A percentile compares a stretch with the other conserved stretches of the same genome.
phyloP scores from a whole-genome alignment of 208 protist genomes.

The Blechomonas ayalai region DNA sequence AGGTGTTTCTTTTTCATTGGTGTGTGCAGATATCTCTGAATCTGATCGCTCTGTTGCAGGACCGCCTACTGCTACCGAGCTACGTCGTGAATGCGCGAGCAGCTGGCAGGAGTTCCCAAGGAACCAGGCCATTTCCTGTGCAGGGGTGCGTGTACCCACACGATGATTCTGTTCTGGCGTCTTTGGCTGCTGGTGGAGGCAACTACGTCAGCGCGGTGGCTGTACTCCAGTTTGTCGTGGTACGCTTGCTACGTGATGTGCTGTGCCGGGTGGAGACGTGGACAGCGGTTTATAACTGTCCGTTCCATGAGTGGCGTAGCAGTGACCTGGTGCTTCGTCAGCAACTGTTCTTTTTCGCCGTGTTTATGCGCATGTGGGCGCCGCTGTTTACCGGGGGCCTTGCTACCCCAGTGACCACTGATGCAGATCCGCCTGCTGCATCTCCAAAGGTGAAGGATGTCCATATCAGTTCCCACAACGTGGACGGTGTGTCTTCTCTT shows the following conservation, averaged over 20 bases:
- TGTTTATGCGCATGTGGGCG: conserved; percentile 65
- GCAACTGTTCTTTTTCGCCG: conserved; percentile 79
- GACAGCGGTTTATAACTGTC: conserved; percentile 50
- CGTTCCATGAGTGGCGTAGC: conserved; percentile 26
- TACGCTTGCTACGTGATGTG: conserved; percentile 67
- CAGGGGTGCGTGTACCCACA: conserved; percentile 56
- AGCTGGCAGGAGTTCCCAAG: not conserved
- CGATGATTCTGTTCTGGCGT: conserved; percentile 50
- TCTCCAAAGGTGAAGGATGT: conserved; percentile 2
- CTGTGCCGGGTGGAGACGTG: conserved; percentile 59
- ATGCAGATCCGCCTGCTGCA: not conserved
- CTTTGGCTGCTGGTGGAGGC: conserved; percentile 54
- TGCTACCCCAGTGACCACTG: conserved; percentile 1
- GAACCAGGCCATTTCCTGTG: conserved; percentile 4
- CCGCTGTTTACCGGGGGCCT: conserved; percentile 62
- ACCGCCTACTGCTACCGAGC: conserved; percentile 60
- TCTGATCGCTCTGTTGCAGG: conserved; percentile 67
- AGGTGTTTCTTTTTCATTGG: conserved; percentile 81
- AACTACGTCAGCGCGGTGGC: conserved; percentile 68
- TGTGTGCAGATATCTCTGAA: conserved; percentile 71
- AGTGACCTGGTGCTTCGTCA: conserved; percentile 55
- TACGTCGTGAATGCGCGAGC: conserved; percentile 55
- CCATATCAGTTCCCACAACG: conserved; percentile 6
- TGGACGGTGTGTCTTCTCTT: conserved; percentile 38
- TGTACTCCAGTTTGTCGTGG: conserved; percentile 67